Conservation (phyloP, 306 rosid genomes). For the Acmispon strigosus region DNA sequence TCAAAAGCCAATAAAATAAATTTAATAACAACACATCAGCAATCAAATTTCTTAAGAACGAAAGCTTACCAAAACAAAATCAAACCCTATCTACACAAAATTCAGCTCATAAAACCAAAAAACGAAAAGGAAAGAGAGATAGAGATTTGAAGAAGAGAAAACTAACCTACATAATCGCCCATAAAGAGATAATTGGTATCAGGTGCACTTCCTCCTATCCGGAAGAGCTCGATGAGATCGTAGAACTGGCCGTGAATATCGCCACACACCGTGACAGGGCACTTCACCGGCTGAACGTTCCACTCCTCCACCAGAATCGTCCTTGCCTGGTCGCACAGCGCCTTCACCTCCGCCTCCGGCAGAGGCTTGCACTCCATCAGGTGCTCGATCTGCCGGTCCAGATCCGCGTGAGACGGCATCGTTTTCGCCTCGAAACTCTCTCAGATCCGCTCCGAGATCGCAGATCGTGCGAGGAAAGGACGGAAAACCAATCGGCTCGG, state of each 20-base stretch:
- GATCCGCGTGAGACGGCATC: slow-evolving; percentile 98
- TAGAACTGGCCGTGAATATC: slow-evolving; percentile 97
- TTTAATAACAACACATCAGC: not conserved
- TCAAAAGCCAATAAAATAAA: not conserved
- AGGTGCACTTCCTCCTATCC: slow-evolving; percentile 91
- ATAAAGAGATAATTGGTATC: slow-evolving; percentile 92
- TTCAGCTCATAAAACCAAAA: not conserved
- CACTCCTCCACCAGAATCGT: slow-evolving; percentile 93
- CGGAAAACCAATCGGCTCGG: not conserved
- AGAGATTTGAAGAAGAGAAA: not conserved
- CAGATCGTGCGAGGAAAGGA: slow-evolving; percentile 13
- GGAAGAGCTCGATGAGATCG: slow-evolving; percentile 96
- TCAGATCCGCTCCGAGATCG: slow-evolving; percentile 40
- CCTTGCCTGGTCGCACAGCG: slow-evolving; percentile 90
- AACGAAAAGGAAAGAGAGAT: too few relatives aligned
- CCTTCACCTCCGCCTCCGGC: slow-evolving; percentile 86
- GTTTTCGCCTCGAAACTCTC: slow-evolving; percentile 19
- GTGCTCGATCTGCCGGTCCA: slow-evolving; percentile 98
- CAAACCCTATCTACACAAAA: not conserved
- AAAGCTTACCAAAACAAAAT: not conserved
- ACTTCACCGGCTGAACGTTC: slow-evolving; percentile 99
- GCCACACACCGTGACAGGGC: slow-evolving; percentile 95
- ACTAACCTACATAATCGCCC: slow-evolving; percentile 98
- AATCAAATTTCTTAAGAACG: not conserved
- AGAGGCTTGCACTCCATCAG: slow-evolving; percentile 96